These are phyloP conservation scores for Pythium chondricola DNA, from an alignment of 352 stramenopile species.

Conservation along the genomic window DNA sequence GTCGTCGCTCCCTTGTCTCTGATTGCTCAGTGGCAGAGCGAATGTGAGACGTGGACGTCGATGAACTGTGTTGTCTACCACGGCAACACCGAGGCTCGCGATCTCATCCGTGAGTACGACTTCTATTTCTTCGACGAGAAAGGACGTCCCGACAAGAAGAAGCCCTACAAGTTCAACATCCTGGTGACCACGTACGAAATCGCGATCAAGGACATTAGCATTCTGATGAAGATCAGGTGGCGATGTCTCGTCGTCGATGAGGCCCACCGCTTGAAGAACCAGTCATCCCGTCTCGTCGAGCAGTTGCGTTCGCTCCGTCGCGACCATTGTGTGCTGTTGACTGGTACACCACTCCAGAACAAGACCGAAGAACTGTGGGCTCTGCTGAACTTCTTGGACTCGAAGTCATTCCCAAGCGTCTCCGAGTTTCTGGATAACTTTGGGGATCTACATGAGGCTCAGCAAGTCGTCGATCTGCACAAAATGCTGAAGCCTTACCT, in stretches of 20 bases:
- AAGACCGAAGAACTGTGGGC: constrained; percentile 99
- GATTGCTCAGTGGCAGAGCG: constrained; percentile 98
- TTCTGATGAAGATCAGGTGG: constrained; percentile 95
- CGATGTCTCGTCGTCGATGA: constrained; percentile 87
- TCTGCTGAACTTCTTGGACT: constrained; percentile 98
- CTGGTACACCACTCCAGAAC: constrained; percentile 91
- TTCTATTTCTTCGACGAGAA: constrained; percentile 86
- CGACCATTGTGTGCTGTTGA: constrained; percentile 83
- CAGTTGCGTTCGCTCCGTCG: constrained; percentile 77
- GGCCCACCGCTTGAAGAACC: constrained; percentile 85
- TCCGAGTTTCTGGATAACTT: constrained; percentile 93
- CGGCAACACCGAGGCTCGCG: constrained; percentile 89
- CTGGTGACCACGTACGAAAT: constrained; percentile 90
- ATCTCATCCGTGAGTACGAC: constrained; percentile 94
- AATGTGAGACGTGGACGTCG: constrained; percentile 98
- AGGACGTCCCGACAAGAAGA: constrained; percentile 73
- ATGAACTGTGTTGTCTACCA: constrained; percentile 99
- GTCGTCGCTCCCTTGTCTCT: constrained; percentile 98
- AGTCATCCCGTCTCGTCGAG: constrained; percentile 78
- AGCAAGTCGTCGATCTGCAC: constrained; percentile 86
- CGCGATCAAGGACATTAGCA: constrained; percentile 84
- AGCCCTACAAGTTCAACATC: constrained; percentile 86
- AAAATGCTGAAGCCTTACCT: constrained; percentile 89
- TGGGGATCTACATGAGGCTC: constrained; percentile 78
- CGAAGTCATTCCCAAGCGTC: constrained; percentile 89